A percentile compares a stretch with the other conserved stretches of the same genome.
Conservation (phyloP, 305 asterid species). For the Fraxinus baroniana region DNA sequence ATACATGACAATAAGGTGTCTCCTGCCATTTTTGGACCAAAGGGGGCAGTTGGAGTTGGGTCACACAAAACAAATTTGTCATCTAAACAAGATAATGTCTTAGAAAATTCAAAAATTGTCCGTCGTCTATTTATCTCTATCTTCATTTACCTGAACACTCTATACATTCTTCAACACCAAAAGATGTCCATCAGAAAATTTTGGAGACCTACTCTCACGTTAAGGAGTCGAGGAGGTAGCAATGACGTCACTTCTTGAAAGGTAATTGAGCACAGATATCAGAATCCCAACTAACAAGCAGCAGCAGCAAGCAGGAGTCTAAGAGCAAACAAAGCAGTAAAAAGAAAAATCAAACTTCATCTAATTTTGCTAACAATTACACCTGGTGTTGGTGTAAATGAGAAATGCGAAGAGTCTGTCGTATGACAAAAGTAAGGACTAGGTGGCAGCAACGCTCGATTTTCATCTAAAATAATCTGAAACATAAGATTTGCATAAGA, state of each 20-base stretch:
- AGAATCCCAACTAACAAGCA: neutral
- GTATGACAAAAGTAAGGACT: neutral
- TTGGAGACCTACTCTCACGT: neutral
- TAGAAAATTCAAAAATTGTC: neutral
- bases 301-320: neutral
- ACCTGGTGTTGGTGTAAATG: neutral
- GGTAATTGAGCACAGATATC: neutral
- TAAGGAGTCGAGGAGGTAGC: neutral
- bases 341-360: neutral
- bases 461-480: neutral
- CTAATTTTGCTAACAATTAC: neutral
- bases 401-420: neutral
- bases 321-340: neutral
- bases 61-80: neutral
- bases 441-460: neutral
- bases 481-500: neutral
- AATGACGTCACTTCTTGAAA: neutral
- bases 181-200: neutral
- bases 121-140: neutral
- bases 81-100: neutral
- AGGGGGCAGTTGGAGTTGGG: neutral
- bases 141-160: neutral
- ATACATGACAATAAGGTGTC: neutral
- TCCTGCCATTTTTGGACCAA: slow-evolving; percentile 1
- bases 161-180: neutral